Evolutionary conservation across 352 stramenopile species (phyloP).

Genomic region (Phytophthora pinifolia): DNA sequence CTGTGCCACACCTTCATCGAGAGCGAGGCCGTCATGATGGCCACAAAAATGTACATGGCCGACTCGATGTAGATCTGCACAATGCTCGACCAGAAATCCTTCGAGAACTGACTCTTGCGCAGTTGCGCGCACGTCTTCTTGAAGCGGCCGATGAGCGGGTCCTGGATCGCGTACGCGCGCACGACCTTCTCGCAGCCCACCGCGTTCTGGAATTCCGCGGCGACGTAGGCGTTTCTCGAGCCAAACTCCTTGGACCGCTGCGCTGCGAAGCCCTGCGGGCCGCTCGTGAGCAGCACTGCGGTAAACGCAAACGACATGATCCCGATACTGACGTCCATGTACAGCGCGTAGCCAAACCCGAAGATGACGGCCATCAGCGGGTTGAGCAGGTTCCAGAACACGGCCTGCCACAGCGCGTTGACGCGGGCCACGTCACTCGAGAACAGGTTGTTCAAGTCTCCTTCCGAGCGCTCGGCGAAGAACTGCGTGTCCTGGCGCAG

Average conservation of each 20-base stretch:
- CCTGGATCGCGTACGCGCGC: slow-evolving; percentile 82
- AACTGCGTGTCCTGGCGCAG: slow-evolving; percentile 79
- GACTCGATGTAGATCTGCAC: slow-evolving; percentile 92
- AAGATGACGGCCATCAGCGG: slow-evolving; percentile 77
- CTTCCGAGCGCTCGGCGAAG: slow-evolving; percentile 83
- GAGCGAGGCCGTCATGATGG: slow-evolving; percentile 83
- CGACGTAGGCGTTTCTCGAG: slow-evolving; percentile 87
- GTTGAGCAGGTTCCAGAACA: slow-evolving; percentile 90
- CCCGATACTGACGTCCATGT: slow-evolving; percentile 80
- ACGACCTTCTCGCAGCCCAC: slow-evolving; percentile 87
- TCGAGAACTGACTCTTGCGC: slow-evolving; percentile 86
- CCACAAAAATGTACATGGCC: slow-evolving; percentile 90
- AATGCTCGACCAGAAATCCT: slow-evolving; percentile 89
- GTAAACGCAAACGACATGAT: slow-evolving; percentile 86
- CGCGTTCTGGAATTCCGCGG: slow-evolving; percentile 87
- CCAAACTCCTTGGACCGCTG: slow-evolving; percentile 87
- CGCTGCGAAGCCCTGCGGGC: slow-evolving; percentile 79
- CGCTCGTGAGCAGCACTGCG: slow-evolving; percentile 76
- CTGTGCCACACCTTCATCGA: slow-evolving; percentile 85
- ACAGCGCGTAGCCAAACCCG: slow-evolving; percentile 82
- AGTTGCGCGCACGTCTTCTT: slow-evolving; percentile 59
- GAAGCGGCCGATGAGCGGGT: slow-evolving; percentile 74
- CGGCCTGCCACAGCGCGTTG: slow-evolving; percentile 83
- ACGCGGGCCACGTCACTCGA: slow-evolving; percentile 85
- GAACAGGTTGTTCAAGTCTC: slow-evolving; percentile 89